Conservation (phyloP, 2,329 filamentous ascomycete species). For the Nakataea oryzae region DNA sequence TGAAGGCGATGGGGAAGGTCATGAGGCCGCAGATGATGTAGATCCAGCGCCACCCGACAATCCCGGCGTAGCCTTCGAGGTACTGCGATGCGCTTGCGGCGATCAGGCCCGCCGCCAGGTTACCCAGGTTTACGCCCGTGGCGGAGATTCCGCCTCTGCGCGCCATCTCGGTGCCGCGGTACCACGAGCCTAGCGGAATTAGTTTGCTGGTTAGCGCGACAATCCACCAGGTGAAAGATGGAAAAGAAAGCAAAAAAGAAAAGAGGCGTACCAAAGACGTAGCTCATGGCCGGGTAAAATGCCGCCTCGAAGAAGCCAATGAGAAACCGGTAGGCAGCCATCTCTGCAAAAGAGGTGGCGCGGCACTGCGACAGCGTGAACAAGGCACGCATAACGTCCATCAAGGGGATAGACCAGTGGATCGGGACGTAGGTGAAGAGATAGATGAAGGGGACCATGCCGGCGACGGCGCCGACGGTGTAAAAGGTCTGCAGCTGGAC, state of each 20-base stretch:
- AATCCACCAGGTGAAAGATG: background rate
- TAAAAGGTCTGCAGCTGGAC: constrained; percentile 10
- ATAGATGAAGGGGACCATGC: constrained; percentile 7
- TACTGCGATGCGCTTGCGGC: background rate
- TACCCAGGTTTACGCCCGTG: background rate
- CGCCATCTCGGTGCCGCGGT: background rate
- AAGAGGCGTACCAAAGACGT: constrained; percentile 14
- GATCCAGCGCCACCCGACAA: constrained; percentile 8
- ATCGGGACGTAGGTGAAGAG: constrained; percentile 16
- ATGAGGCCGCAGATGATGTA: constrained; percentile 31
- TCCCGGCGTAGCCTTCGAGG: constrained; percentile 6
- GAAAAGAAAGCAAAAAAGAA: background rate
- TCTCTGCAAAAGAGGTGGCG: constrained; percentile 10
- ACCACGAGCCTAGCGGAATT: background rate
- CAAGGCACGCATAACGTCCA: constrained; percentile 18
- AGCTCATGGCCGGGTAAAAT: constrained; percentile 18
- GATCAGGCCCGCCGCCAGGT: background rate
- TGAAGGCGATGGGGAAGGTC: constrained; percentile 35
- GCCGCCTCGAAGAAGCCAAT: constrained; percentile 19
- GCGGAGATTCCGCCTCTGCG: background rate
- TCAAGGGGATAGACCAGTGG: constrained; percentile 11
- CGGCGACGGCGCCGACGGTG: constrained; percentile 7
- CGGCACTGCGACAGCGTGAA: constrained; percentile 5
- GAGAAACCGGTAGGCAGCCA: constrained; percentile 21
- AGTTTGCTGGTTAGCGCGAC: background rate